Evolutionary conservation across 768 basidiomycete species (phyloP), one percentile per base, ranked within the genome.

Genomic region (Kwoniella dendrophila): DNA sequence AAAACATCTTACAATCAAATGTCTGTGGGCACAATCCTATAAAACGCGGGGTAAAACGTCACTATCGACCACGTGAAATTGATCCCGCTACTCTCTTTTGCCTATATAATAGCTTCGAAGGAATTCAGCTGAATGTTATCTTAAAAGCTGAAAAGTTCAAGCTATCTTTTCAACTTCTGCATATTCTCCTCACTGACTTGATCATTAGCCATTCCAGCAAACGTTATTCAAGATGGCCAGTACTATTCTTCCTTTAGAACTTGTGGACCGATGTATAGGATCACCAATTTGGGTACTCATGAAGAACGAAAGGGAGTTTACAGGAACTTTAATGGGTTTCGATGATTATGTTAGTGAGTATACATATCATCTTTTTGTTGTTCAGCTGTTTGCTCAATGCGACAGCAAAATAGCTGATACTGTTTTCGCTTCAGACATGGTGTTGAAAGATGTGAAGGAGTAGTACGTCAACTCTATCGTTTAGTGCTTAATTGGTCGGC

Each of bases 291-390:
- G 92, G 91, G 95, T 98, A 72, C 87, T 98, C 78, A 97, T 96
- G 92, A 98, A 97, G 82, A 88, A 85, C 70, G 93, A 99, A 64
- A 88, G 92, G 47, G 95, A 99, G 81, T 99, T 97, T 81, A 90
- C 90, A 24, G 95, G 95, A 11, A 96, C 87, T 2, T 83, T 99
- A 41, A 84, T 95, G 33, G 95, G 95, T 1, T 99, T 99, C 72
- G 95, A 99, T 78, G 95, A 99, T 81, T 99, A 95, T 79, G 95
- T 99, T 80, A 99, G 95, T 97, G 78, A 85, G 95, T 94, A 55
- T 38, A n/a, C n/a, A n/a, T n/a, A n/a, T n/a, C n/a, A 43, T n/a
- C 18, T 27, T 29, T 38, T n/a, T n/a, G 29, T 7, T 45, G n/a
- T 38, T 32, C 30, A 33, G 27, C 27, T 20, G n/a, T 7, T 32